phyloP scores from a whole-genome alignment of 2,329 filamentous ascomycete genomes.

The Cladophialophora yegresii region DNA sequence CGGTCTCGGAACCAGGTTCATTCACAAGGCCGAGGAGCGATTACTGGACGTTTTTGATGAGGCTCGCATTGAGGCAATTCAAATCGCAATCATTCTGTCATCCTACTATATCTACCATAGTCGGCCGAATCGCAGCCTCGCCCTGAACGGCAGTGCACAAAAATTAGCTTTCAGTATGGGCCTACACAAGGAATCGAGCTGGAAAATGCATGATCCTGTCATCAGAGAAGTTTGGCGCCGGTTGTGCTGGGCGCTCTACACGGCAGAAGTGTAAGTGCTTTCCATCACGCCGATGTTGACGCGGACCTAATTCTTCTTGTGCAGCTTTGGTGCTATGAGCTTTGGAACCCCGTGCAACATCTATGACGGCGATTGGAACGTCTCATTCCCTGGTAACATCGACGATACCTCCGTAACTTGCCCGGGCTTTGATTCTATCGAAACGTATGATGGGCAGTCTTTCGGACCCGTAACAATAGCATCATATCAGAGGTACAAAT shows the following conservation, averaged over 20 bases:
- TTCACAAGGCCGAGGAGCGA: conserved; percentile 39
- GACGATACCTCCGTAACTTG: conserved; percentile 26
- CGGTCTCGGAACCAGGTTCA: conserved; percentile 15
- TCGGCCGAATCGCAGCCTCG: conserved; percentile 25
- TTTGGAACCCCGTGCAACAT: conserved; percentile 29
- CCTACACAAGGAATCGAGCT: conserved; percentile 25
- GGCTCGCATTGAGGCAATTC: conserved; percentile 37
- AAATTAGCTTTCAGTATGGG: conserved; percentile 23
- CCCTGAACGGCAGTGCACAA: conserved; percentile 17
- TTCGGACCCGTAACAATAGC: conserved; percentile 28
- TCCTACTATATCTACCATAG: conserved; percentile 28
- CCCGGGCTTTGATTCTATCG: conserved; percentile 23
- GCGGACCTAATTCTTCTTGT: conserved; percentile 4
- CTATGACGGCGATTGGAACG: conserved; percentile 24
- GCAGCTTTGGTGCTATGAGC: conserved; percentile 26
- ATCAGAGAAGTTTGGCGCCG: conserved; percentile 25
- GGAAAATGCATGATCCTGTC: conserved; percentile 24
- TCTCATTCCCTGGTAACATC: conserved; percentile 23
- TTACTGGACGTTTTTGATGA: conserved; percentile 49
- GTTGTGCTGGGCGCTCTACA: conserved; percentile 29
- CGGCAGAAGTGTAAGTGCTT: conserved; percentile 21
- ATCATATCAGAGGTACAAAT: conserved; percentile 33
- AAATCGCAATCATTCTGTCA: conserved; percentile 23
- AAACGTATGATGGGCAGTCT: conserved; percentile 18
- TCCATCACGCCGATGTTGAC: not conserved